Base-by-base conservation (phyloP, 1,139 yeast genomes). In the Pichia sp. region DNA sequence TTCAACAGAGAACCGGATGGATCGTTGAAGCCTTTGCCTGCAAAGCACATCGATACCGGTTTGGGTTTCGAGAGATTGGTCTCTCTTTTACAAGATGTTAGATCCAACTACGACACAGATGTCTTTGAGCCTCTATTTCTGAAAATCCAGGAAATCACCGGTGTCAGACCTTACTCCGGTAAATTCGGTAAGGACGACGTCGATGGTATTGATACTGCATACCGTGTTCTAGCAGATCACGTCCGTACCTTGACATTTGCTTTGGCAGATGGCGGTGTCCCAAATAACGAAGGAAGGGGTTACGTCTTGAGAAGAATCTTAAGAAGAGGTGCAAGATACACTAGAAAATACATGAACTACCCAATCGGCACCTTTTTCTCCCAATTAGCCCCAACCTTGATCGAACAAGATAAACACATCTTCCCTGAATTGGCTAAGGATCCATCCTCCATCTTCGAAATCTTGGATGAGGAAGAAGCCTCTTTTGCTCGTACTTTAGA, bases 201-300 rank as follows among this genome's bases (percentile, higher is more conserved):
- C 47, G 98, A 93, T 68, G 98, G 97, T 68, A 83, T 93, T 62
- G 99, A 93, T 70, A 93, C 98, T 51, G 98, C 99, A 56, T 93
- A 95, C 76, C 83, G 99, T 73, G 99, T 93, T 48, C 81, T 93
- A 66, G 99, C 99, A 55, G 99, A 93, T 73, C 99, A 93, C 71
- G 97, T 93, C 47, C 85, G 99, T 75, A 93, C 99, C 36, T 79
- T 95, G 69, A 89, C 96, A 3, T 89, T 93, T 72, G 98, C 99
- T 54, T 80, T 93, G 61, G 88, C 96, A 51, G 99, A 93, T 72
- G 99, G 99, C 66, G 99, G 99, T 66, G 97, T 95, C 55, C 99
- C 99, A 67, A 93, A 93, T 74, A 93, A 92, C 68, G 99, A 93
- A 70, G 99, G 99, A 66, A 87, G 99, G 75, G 99, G 99, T 64